Percentiles rank a stretch among this genome's conserved stretches.
Conservation (phyloP, 225 moss, liverwort and hornwort species). For the Pseudoscleropodium purum region DNA sequence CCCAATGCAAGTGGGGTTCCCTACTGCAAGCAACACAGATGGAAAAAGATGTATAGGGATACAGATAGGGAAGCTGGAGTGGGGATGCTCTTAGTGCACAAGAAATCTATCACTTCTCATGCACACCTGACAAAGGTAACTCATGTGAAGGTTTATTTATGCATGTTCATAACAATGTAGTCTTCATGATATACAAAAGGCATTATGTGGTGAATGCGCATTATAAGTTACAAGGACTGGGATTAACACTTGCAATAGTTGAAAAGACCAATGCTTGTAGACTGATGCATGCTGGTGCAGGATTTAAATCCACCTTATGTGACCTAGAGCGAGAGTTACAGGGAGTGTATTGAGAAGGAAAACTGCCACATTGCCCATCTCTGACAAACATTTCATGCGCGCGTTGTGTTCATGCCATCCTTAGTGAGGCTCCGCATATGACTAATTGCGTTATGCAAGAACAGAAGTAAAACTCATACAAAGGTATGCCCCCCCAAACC, state of each 20-base stretch:
- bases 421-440: background rate
- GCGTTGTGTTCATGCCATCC: too few species aligned
- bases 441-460: background rate
- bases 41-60: too few species aligned
- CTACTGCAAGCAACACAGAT: too few species aligned
- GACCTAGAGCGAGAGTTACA: background rate
- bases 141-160: background rate
- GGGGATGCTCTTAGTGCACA: too few species aligned
- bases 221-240: too few species aligned
- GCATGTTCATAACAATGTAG: too few species aligned
- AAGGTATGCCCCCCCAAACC: background rate
- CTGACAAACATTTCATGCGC: background rate
- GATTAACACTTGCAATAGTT: background rate
- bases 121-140: background rate
- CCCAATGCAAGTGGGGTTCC: too few species aligned
- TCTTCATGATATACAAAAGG: background rate
- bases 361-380: background rate
- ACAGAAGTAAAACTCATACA: background rate
- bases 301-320: background rate
- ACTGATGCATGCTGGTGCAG: background rate
- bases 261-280: background rate
- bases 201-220: background rate
- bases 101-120: too few species aligned
- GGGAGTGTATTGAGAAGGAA: background rate
- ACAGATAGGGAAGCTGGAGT: too few species aligned